Percentiles rank a stretch among this genome's conserved stretches.
These are phyloP conservation scores for Magnusiomyces tetraspermus DNA, from an alignment of 1,139 yeast species.

Conservation along the genomic window DNA sequence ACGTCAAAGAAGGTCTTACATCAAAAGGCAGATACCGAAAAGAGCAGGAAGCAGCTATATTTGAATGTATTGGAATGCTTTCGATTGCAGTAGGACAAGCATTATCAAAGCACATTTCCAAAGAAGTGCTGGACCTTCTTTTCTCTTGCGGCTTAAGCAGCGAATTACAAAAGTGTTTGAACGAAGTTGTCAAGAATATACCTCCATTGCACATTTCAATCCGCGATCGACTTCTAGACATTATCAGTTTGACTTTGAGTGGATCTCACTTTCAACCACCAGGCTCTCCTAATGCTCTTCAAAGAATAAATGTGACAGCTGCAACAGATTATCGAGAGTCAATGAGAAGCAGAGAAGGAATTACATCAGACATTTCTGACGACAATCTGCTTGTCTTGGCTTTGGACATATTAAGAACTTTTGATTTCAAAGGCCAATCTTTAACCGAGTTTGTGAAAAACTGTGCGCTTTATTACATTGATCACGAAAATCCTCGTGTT, in stretches of 20 bases:
- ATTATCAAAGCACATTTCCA: conserved; percentile 74
- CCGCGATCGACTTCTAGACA: conserved; percentile 59
- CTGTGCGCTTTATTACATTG: conserved; percentile 72
- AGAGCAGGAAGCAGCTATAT: conserved; percentile 79
- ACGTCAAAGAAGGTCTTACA: conserved; percentile 71
- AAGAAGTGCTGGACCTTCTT: conserved; percentile 71
- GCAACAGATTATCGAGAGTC: conserved; percentile 73
- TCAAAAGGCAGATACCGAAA: conserved; percentile 55
- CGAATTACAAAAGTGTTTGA: conserved; percentile 66
- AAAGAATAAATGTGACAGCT: conserved; percentile 49
- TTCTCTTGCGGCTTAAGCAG: conserved; percentile 75
- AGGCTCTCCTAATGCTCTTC: conserved; percentile 59
- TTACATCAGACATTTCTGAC: conserved; percentile 31
- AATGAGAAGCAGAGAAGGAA: conserved; percentile 56
- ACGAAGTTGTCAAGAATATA: conserved; percentile 56
- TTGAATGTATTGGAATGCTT: conserved; percentile 78
- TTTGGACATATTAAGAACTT: conserved; percentile 60
- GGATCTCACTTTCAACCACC: conserved; percentile 80
- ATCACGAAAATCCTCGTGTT: conserved; percentile 68
- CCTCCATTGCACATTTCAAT: conserved; percentile 74
- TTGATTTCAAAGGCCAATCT: conserved; percentile 66
- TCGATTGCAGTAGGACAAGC: conserved; percentile 95
- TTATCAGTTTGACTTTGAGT: conserved; percentile 67
- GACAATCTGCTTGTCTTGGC: conserved; percentile 58
- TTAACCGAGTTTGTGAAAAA: conserved; percentile 79